Evolutionary conservation across 1,284 basidiomycete genomes (phyloP), one percentile per base, ranked within the genome.

Genomic region (Leccinum huronense): DNA sequence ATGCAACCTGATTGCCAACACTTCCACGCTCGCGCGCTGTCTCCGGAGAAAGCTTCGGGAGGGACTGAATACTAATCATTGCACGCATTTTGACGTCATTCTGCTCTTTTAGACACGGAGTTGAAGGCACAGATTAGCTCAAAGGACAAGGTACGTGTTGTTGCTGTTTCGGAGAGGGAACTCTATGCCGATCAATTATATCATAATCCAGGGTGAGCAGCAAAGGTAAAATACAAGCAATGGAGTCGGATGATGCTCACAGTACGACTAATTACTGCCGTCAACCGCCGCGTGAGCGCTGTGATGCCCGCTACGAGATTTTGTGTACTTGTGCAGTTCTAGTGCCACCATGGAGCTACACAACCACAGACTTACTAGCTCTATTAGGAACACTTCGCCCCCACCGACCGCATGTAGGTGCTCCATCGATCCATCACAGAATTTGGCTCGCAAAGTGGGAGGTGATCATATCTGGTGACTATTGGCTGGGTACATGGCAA

Each of bases 91-190:
- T n/a, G 65, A 73, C 0, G 53, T 72, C 19, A 27, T 72, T 33
- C 45, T 72, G 11, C 40, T 74, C 8, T 73, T 74, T 57, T 71
- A 27, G 23, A 27, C 31, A 67, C 71, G 1, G 71, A 72, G 55
- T 33, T 72, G 57, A 71, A 71, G 53, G 71, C 71, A 1, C 68
- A 66, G 45, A 63, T 72, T n/a, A 65, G 71, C 55, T 74, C 73
- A 71, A 55, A 51, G 4, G 57, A 68, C 33, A 34, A 53, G 53
- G 67, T 69, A 30, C n/a, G 69, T 64, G 11, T 34, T 40, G 3
- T 45, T 27, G 23, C 23, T 36, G 53, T 16, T 5, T 27, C 33
- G 3, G 2, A 2, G 14, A 42, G 1, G 27, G 16, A 34, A 45
- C n/a, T 30, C 38, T 38, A 14, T 38, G 14, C 38, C 14, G 9